Base-by-base conservation (phyloP, 2,329 filamentous ascomycete genomes). In the Botrytis elliptica region DNA sequence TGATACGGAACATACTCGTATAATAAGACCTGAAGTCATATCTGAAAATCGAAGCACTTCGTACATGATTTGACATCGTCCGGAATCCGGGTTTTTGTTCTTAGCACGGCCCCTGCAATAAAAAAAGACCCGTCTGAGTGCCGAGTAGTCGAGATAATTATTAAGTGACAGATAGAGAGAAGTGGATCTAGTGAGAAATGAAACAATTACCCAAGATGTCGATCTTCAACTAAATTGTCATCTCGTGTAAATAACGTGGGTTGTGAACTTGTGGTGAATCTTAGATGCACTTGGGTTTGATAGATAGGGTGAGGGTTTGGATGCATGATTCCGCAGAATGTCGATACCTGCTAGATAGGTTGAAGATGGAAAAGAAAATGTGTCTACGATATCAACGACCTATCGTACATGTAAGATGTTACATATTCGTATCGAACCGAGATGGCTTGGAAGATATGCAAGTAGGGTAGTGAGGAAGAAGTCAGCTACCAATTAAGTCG, bases 171-270 rank as follows among this genome's bases (percentile, higher is more conserved):
- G 40, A 40, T 63, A 40, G 22, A 46, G 25, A 71, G 38, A 46
- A 25, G 69, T 71, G 44, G 59, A 65, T 52, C 44, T 49, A 63
- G 8, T 18, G 29, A 59, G 49, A 72, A 72, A 67, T 72, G 62
- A 72, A 66, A 71, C 70, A 71, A 71, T 44, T 71, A 71, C 42
- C 57, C 49, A n/a, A 63, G 12, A 20, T 42, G 70, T 57, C 57
- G 70, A 71, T 71, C 70, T 52, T 52, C 40, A 49, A 49, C 63
- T 40, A 38, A 62, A 38, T 36, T 36, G 59, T 36, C 49, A 55
- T 65, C 40, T 65, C 42, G 22, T 65, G 42, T 22, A 36, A 49
- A 46, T 46, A 46, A 65, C 29, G n/a, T 65, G 36, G 38, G 38
- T 63, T 52, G 49, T 7, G 49, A 52, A 52, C 22, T 52, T 55